A percentile compares a stretch with the other conserved stretches of the same genome.
Evolutionary conservation across 2,329 filamentous ascomycete genomes (phyloP).

Genomic region (Neoscytalidium dimidiatum): DNA sequence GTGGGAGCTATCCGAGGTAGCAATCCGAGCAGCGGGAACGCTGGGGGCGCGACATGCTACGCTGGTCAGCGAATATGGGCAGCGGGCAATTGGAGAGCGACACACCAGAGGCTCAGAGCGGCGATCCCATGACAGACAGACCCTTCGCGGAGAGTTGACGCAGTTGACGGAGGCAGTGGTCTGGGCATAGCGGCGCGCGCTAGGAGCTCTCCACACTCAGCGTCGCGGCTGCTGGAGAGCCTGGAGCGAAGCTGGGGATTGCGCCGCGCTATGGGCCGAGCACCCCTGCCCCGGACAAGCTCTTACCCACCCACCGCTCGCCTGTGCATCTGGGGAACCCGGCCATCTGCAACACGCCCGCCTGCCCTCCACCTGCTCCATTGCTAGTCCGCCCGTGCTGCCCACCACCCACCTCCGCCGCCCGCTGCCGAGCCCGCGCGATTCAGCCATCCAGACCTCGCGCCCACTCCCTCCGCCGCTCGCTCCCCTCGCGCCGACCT

Average conservation of each 20-base stretch:
- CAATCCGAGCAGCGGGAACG: not conserved
- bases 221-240: too few relatives aligned
- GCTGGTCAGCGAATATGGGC: slow-evolving; percentile 1
- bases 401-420: not conserved
- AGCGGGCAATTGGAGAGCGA: not conserved
- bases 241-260: slow-evolving; percentile 4
- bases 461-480: not conserved
- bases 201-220: not conserved
- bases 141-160: not conserved
- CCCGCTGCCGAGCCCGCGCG: not conserved
- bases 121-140: not conserved
- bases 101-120: slow-evolving; percentile 1
- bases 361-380: not conserved
- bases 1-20: not conserved
- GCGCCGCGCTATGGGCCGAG: not conserved
- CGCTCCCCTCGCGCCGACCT: not conserved
- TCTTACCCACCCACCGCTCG: not conserved
- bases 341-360: not conserved
- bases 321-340: slow-evolving; percentile 5
- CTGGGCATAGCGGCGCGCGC: not conserved
- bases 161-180: not conserved
- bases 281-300: slow-evolving; percentile 2
- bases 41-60: slow-evolving; percentile 4
- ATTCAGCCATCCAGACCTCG: not conserved
- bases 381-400: not conserved